Percentiles rank a stretch among this genome's conserved stretches.
phyloP scores from a whole-genome alignment of 441 rosid genomes.

The Lepidium campestre region DNA sequence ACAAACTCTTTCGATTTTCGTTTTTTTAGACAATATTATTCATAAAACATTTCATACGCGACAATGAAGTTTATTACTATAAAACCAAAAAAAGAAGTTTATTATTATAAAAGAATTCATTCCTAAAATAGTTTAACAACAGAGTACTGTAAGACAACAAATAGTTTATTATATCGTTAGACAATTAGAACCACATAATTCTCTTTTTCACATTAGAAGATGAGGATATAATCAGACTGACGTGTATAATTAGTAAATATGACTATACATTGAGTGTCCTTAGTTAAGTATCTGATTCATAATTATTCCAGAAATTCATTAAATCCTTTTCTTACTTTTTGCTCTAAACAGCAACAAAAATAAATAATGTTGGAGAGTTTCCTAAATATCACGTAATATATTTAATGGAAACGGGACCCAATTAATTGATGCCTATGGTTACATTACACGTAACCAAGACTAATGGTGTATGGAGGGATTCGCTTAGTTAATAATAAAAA shows the following conservation, averaged over 20 bases:
- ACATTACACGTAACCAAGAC: slow-evolving; percentile 16
- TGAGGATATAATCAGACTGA: background rate
- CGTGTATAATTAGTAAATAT: background rate
- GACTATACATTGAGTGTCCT: background rate
- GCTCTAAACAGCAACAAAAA: background rate
- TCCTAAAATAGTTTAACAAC: background rate
- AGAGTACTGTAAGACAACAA: background rate
- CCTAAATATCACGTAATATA: slow-evolving; percentile 16
- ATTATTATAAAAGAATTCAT: background rate
- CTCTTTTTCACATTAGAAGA: no score
- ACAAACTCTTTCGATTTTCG: background rate
- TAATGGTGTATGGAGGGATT: background rate
- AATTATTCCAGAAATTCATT: background rate
- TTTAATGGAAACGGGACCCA: slow-evolving; percentile 10
- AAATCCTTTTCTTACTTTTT: background rate
- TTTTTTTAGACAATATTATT: no score
- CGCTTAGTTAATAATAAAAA: background rate
- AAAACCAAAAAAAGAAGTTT: background rate
- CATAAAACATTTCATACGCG: background rate
- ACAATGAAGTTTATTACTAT: background rate
- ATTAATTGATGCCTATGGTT: slow-evolving; percentile 2
- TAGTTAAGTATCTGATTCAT: background rate
- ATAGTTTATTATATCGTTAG: background rate
- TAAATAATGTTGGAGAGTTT: background rate
- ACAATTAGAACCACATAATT: background rate